Base-by-base conservation (phyloP, 1,139 yeast genomes). In the Wickerhamomyces sp. region DNA sequence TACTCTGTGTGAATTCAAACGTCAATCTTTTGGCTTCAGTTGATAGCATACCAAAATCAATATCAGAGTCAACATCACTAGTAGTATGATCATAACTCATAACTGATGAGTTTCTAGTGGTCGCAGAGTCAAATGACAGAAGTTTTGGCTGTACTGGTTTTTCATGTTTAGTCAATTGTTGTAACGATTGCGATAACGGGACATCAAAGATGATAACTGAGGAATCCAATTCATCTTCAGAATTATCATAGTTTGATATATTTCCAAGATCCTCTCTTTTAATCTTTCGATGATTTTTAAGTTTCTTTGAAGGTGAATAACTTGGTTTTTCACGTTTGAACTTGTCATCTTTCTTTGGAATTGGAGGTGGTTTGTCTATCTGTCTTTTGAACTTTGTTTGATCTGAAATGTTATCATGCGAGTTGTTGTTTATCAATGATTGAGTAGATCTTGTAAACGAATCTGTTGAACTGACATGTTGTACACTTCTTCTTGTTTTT, bases 141-240 rank as follows among this genome's bases (percentile, higher is more conserved):
- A 43, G 44, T 37, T 49, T 47, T 30, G 47, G 49, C 8, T 48
- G 41, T 10, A 51, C 35, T 11, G 48, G 50, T 29, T 51, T 48
- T 37, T 52, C 52, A 37, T 48, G 47, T n/a, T 48, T 40, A 7
- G 57, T 27, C 34, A 54, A 39, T 34, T 56, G 57, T 1, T 47
- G 49, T 26, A 56, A 61, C 0, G 84, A 73, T 44, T 79, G 82
- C 0, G 85, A 73, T 39, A 79, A 63, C 2, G 89, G 90, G 14
- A 83, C 85, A 55, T 83, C 82, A 65, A 71, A 80, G 50, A 81
- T 76, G 33, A 75, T 67, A 15, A 72, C 66, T 44, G 76, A 46
- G 29, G 51, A 76, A 42, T 71, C 78, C 7, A 81, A 79, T 40
- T 78, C 78, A 45, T 76, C 81, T 49, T 79, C 84, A 26, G 78